These are phyloP conservation scores for Panicum miliaceum DNA, from an alignment of 176 grass and related monocot species.

Conservation along the genomic window DNA sequence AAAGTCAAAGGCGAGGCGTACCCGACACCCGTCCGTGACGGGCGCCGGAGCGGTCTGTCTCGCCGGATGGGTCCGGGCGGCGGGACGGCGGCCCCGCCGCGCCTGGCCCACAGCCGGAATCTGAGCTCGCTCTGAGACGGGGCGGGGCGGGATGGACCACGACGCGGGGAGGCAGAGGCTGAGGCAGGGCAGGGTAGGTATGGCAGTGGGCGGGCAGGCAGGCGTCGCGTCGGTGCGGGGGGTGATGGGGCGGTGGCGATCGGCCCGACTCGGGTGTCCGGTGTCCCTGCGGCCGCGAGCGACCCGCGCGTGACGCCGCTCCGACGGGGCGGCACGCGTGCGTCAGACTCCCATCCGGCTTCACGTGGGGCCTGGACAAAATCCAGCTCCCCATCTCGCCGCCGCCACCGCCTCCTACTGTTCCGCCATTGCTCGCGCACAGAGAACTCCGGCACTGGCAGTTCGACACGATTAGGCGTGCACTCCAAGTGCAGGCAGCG, in stretches of 20 bases:
- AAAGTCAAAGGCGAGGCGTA: not conserved
- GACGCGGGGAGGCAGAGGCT: not conserved
- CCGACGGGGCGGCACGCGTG: constrained; percentile 61
- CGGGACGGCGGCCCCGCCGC: not conserved
- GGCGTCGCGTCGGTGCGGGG: constrained; percentile 36
- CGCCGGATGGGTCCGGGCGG: not conserved
- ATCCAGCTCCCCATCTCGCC: not conserved
- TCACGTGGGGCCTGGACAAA: not conserved
- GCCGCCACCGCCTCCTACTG: not conserved
- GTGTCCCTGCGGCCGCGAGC: not conserved
- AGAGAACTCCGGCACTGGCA: not conserved
- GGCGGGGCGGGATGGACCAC: not conserved
- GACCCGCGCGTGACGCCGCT: constrained; percentile 41
- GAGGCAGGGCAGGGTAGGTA: not conserved
- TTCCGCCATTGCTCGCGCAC: not conserved
- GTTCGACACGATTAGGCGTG: too few relatives aligned
- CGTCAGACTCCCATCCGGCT: constrained; percentile 13
- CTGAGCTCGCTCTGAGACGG: not conserved
- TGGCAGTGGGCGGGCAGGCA: not conserved
- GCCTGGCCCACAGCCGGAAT: constrained; percentile 7
- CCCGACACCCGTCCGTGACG: not conserved
- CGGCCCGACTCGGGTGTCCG: not conserved
- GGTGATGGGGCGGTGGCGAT: constrained; percentile 43
- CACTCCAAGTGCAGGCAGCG: too few relatives aligned
- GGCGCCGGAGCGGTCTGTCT: not conserved